Base-by-base conservation (phyloP, 2,329 filamentous ascomycete species). In the Colletotrichum siamense region DNA sequence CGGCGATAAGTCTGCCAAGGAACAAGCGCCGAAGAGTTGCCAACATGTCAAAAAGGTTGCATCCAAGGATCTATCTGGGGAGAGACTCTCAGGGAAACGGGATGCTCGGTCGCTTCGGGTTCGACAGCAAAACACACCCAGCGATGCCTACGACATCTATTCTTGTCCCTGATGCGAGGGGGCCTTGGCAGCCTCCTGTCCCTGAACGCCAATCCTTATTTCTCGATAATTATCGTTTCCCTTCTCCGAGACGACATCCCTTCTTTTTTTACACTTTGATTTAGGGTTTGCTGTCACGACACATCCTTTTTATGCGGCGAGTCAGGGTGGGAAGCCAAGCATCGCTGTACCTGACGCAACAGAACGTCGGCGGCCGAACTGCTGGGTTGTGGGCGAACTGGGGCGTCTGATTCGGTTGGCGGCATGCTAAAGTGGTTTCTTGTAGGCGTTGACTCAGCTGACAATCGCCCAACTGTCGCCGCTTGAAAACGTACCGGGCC, bases 241-340 rank as follows among this genome's bases (percentile, higher is more conserved):
- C 44, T 22, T 52, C 44, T 22, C n/a, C n/a, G 62, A 30, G 28
- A 66, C 49, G 71, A 30, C 71, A 63, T 76, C 69, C 70, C 59
- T 71, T 15, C 44, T 30, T 34, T 36, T 44, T 55, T 66, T 62
- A 75, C 36, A 63, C 62, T 75, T 63, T 66, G 6, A 59, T 63
- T 73, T 76, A 76, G 73, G 39, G 63, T 76, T 76, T 68, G 73
- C 73, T 76, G 73, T 69, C 73, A 76, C 69, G 73, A 64, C 63
- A 63, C 57, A 44, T 73, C 55, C 63, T 57, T 76, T 28, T 71
- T 26, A 68, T 76, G 73, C 73, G 70, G 7, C 55, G 69, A 76
- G 63, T 73, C 73, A 76, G 69, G 36, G 64, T 22, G 24, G 32
- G 69, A 44, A 22, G 65, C 36, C 69, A 49, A 57, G 55, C 9